Evolutionary conservation across 2,329 filamentous ascomycete species (phyloP), one percentile per base, ranked within the genome.

Genomic region (Aspergillus aculeatus): DNA sequence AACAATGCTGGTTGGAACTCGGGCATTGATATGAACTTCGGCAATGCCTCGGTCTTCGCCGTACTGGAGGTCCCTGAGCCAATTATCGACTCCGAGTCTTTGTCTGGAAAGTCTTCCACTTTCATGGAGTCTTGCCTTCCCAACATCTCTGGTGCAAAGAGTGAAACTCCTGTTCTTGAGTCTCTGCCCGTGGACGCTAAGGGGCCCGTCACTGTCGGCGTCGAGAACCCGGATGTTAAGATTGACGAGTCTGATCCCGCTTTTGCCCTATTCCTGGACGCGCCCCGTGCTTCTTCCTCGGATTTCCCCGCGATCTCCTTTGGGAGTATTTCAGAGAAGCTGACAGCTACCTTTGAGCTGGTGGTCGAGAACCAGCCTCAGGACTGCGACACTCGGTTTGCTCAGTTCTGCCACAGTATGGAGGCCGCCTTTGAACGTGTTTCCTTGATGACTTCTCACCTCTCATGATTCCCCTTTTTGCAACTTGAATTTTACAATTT

Each of bases 21-120:
- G 5, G 77, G 76, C 2, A 77, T 80, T 41, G 78, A 80, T 47
- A 74, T 78, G 64, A 80, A 76, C 66, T 78, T 71, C 50, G 71
- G 67, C 57, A 79, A 80, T 60, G 70, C 77, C 9, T 69, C 78
- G 14, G 76, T 82, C 52, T 96, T 90, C 69, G 85, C 91, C 53
- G 85, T 93, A 16, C 76, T 85, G n/a, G 86, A 90, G 64, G 83
- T 90, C 2, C 88, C 89, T 2, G 84, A 88, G 66, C 80, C 89
- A 26, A 69, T 75, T 48, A 82, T 93, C 49, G 82, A 85, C 62
- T 77, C 84, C 5, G 81, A 84, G 24, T 71, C 83, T 24, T 81
- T 95, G n/a, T 88, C 88, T 4, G 90, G 89, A 69, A 95, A 95
- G 82, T 77, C 82, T 0, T 84, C 83, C 47, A 83, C 81, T 73